These are phyloP conservation scores for Euphorbia tirucalli DNA, from an alignment of 345 rosid species.

Conservation along the genomic window DNA sequence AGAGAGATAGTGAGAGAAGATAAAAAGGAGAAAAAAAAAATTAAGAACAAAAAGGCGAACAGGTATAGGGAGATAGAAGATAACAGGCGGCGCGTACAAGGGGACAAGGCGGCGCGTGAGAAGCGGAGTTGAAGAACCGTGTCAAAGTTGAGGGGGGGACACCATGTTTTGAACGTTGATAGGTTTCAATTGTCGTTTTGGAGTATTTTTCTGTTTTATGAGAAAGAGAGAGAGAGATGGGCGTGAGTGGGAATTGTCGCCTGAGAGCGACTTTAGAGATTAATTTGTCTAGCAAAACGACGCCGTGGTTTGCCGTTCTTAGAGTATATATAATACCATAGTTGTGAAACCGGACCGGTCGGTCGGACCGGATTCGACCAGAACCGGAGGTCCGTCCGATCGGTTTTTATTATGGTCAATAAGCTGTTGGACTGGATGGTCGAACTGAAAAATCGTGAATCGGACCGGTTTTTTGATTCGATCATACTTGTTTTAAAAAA, in stretches of 20 bases:
- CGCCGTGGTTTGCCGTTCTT: neutral
- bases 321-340: too few species aligned
- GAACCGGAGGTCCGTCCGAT: too few species aligned
- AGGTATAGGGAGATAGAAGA: neutral
- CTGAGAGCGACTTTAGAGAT: constrained; percentile 6
- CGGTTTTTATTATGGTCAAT: too few species aligned
- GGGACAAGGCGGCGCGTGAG: constrained; percentile 9
- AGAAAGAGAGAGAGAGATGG: neutral
- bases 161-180: neutral
- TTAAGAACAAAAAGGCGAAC: neutral
- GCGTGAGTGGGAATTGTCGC: constrained; percentile 6
- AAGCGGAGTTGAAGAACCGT: neutral
- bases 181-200: neutral
- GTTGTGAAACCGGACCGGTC: too few species aligned
- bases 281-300: neutral
- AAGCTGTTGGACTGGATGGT: too few species aligned
- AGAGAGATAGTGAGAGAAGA: neutral
- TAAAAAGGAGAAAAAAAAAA: neutral
- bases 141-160: constrained; percentile 4
- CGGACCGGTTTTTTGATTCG: too few species aligned
- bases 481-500: too few species aligned
- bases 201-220: neutral
- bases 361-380: too few species aligned
- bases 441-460: too few species aligned
- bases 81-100: constrained; percentile 1